These are phyloP conservation scores for Xylaria venustula DNA, from an alignment of 495 filamentous ascomycete species.

Conservation along the genomic window DNA sequence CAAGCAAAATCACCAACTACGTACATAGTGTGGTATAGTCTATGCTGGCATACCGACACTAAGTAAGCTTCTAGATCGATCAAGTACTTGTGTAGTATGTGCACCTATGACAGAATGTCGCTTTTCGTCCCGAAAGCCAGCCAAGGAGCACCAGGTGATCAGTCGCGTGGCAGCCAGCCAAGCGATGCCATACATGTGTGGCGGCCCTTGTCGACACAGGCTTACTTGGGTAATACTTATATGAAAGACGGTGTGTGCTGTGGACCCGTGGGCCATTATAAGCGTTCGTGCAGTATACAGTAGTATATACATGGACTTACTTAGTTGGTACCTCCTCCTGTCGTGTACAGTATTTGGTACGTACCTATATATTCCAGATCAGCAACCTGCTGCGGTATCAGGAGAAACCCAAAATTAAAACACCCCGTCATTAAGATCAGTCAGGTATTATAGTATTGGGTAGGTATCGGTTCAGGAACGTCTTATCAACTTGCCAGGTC, in stretches of 20 bases:
- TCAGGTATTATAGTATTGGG: not conserved
- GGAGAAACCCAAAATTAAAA: too few species aligned
- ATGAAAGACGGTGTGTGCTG: slow-evolving; percentile 18
- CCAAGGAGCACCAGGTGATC: slow-evolving; percentile 11
- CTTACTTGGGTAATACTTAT: too few species aligned
- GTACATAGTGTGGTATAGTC: too few species aligned
- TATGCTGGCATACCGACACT: too few species aligned
- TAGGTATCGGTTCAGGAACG: not conserved
- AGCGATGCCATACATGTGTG: slow-evolving; percentile 13
- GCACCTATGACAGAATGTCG: not conserved
- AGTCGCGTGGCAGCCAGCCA: slow-evolving; percentile 20
- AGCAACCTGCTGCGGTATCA: too few species aligned
- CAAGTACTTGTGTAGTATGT: too few species aligned
- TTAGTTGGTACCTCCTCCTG: too few species aligned
- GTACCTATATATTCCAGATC: too few species aligned
- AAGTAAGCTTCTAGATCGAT: not conserved
- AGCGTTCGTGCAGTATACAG: not conserved
- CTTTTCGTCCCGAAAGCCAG: slow-evolving; percentile 1
- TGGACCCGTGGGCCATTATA: not conserved
- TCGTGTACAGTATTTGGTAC: too few species aligned
- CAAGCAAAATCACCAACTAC: too few species aligned
- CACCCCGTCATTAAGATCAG: too few species aligned
- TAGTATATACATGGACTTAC: not conserved
- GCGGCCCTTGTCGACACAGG: slow-evolving; percentile 2
- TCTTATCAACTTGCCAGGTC: slow-evolving; percentile 4